Evolutionary conservation across 306 rosid genomes (phyloP).

Genomic region (Prunus padus): DNA sequence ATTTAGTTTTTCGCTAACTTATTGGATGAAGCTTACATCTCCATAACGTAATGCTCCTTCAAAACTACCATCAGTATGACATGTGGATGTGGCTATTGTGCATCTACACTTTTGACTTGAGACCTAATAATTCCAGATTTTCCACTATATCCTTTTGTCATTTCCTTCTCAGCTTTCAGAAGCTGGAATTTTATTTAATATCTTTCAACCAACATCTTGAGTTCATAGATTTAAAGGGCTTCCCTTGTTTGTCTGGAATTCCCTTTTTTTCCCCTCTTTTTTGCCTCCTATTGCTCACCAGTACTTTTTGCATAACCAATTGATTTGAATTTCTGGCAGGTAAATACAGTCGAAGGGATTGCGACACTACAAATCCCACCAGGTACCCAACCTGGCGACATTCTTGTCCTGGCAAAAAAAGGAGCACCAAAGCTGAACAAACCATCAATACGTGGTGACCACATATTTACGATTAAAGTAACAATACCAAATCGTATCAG

Average conservation of each 20-base stretch:
- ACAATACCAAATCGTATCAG: constrained; percentile 85
- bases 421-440: constrained; percentile 90
- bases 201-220: not conserved
- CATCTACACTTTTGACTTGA: not conserved
- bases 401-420: constrained; percentile 77
- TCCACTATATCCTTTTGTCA: not conserved
- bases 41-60: not conserved
- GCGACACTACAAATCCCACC: constrained; percentile 78
- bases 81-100: not conserved
- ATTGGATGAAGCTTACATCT: not conserved
- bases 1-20: not conserved
- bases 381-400: constrained; percentile 93
- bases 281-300: not conserved
- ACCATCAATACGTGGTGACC: constrained; percentile 92
- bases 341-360: constrained; percentile 82
- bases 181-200: not conserved
- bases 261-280: not conserved
- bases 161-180: not conserved
- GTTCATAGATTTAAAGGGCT: not conserved
- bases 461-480: constrained; percentile 81
- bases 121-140: constrained; percentile 5
- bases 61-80: not conserved
- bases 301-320: constrained; percentile 17
- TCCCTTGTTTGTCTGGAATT: not conserved
- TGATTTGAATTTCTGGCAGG: constrained; percentile 47